Evolutionary conservation across 1,284 basidiomycete species (phyloP).

Genomic region (Boletus semigastroideus): DNA sequence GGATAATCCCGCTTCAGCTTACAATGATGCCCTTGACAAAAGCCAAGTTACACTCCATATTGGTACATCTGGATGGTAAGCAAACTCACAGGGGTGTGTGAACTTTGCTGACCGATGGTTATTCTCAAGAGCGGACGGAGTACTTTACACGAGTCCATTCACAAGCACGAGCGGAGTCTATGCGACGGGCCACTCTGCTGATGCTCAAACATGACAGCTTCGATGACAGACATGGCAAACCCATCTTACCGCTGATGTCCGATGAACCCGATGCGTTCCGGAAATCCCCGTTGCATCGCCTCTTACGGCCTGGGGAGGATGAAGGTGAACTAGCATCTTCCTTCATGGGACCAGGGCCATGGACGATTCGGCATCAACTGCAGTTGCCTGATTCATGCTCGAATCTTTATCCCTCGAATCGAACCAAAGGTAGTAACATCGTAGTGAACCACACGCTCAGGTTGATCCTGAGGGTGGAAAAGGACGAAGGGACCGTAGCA

Average conservation of each 20-base stretch:
- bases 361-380: constrained; percentile 61
- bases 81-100: not conserved
- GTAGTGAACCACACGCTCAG: constrained; percentile 79
- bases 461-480: constrained; percentile 82
- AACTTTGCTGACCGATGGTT: not conserved
- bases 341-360: constrained; percentile 74
- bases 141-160: constrained; percentile 73
- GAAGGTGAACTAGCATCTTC: constrained; percentile 55
- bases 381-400: constrained; percentile 57
- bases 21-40: constrained; percentile 86
- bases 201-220: constrained; percentile 50
- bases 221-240: constrained; percentile 37
- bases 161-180: constrained; percentile 76
- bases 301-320: constrained; percentile 46
- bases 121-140: constrained; percentile 67
- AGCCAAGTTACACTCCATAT: constrained; percentile 78
- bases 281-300: constrained; percentile 52
- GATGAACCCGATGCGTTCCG: constrained; percentile 54
- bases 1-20: constrained; percentile 78
- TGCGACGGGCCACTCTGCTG: constrained; percentile 68
- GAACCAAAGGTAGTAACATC: constrained; percentile 81
- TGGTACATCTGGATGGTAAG: constrained; percentile 82
- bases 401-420: constrained; percentile 76
- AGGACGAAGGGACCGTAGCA: constrained; percentile 75
- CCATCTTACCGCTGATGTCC: constrained; percentile 68